Evolutionary conservation across 805 yeast species (phyloP), one percentile per base, ranked within the genome.

Genomic region (Wickerhamomyces bisporus): DNA sequence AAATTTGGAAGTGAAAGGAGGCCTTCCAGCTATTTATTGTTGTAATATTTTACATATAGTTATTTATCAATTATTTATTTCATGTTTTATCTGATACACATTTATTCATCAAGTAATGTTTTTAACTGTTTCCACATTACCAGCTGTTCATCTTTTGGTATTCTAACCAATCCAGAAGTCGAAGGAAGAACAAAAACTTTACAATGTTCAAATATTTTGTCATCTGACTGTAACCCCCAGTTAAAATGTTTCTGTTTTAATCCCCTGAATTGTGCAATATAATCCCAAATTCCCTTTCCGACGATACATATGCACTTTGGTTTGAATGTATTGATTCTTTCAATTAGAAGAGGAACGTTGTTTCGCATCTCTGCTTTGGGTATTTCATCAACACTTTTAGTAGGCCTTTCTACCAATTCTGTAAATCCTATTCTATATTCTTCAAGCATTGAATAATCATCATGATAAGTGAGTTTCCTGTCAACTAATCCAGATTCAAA

Each of bases 261-360:
- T 16, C 20, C 26, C 13, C 34, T 15, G 59, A 41, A 36, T 48
- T 62, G 66, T 36, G 72, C 65, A 0, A 83, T 57, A 3, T 70
- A 55, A 38, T 80, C 86, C 86, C 87, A 83, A 6, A 83, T 79
- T 0, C 87, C 87, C 48, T 81, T 80, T 1, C 93, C 93, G 4
- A 83, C 75, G 17, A 84, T 58, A 25, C 82, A 79, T 0, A 80
- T 60, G 25, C 64, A 60, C 21, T 55, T 46, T 0, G 84, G 77
- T 1, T 54, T 39, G 23, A 63, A 43, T 1, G 26, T 32, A 2
- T 53, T 52, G 31, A 84, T 58, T 39, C 73, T 77, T 0, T 45
- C 44, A 16, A 78, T 58, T 19, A 84, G 60, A 27, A 71, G 44
- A 0, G 78, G 78, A 0, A 77, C 85, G 32, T 75, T 78, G 2